Percentiles rank a stretch among this genome's conserved stretches.
phyloP scores from a whole-genome alignment of 2,329 filamentous ascomycete genomes.

The Scorias spongiosa region DNA sequence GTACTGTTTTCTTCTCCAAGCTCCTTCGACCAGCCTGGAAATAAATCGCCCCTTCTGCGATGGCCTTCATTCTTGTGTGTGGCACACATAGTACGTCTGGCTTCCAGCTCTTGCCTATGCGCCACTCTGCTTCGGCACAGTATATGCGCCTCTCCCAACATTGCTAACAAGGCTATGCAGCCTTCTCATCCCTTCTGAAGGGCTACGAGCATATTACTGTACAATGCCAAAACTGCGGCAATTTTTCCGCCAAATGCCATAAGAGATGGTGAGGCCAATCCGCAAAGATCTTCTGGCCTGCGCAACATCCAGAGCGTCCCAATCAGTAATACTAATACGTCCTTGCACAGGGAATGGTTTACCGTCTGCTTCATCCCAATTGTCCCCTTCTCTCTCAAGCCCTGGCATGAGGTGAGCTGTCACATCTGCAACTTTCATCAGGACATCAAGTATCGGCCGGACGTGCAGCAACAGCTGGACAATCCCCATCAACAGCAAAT shows the following conservation, averaged over 20 bases:
- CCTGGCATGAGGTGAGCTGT: constrained; percentile 49
- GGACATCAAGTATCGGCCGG: constrained; percentile 30
- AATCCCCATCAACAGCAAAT: constrained; percentile 12
- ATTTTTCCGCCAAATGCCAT: constrained; percentile 28
- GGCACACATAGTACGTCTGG: constrained; percentile 30
- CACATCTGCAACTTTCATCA: constrained; percentile 65
- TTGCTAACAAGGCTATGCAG: constrained; percentile 11
- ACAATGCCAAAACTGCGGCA: constrained; percentile 39
- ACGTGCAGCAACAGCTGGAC: constrained; percentile 22
- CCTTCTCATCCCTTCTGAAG: constrained; percentile 29
- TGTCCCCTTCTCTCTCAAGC: constrained; percentile 49
- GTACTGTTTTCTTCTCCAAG: too few relatives aligned
- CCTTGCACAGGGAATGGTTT: constrained; percentile 42
- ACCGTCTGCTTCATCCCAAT: constrained; percentile 67
- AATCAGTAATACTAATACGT: constrained; percentile 5
- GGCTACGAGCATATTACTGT: constrained; percentile 36
- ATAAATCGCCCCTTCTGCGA: constrained; percentile 4
- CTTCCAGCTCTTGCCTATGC: not conserved
- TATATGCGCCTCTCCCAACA: not conserved
- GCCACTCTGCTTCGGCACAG: not conserved
- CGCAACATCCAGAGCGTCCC: not conserved
- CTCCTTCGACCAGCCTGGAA: too few relatives aligned
- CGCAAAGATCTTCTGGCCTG: not conserved
- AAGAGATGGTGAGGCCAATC: constrained; percentile 26
- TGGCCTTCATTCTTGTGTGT: constrained; percentile 37